Percentiles rank a stretch among this genome's conserved stretches.
Evolutionary conservation across 495 filamentous ascomycete species (phyloP).

Genomic region (Penicillium steckii): DNA sequence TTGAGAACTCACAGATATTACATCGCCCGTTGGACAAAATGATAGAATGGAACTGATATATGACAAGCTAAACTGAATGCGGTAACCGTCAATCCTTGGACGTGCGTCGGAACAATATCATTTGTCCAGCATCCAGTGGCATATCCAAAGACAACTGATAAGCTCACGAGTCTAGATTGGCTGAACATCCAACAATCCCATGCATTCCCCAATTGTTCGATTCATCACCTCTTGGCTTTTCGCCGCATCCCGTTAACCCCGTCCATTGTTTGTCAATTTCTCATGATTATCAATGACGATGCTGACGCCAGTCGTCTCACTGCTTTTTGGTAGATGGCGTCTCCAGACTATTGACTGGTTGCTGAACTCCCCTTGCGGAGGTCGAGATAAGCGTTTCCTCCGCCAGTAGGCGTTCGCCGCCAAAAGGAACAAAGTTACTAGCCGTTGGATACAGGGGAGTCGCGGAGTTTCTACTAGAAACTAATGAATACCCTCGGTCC

Average conservation of each 20-base stretch:
- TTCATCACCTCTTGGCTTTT: constrained; percentile 15
- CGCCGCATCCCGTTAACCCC: not conserved
- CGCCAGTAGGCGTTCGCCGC: constrained; percentile 15
- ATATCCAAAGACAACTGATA: constrained; percentile 10
- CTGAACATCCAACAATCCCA: not conserved
- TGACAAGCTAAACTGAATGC: not conserved
- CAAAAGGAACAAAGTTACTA: not conserved
- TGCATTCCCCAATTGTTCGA: constrained; percentile 4
- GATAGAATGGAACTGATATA: not conserved
- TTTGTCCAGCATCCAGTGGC: too few relatives aligned
- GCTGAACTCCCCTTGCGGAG: constrained; percentile 25
- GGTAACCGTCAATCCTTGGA: not conserved
- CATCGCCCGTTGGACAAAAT: not conserved
- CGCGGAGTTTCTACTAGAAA: too few relatives aligned
- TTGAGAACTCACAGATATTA: not conserved
- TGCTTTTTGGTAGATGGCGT: not conserved
- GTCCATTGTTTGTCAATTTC: not conserved
- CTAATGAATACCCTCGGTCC: not conserved
- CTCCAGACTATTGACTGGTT: constrained; percentile 15
- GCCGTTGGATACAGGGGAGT: not conserved
- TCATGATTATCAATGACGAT: not conserved
- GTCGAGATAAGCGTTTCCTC: constrained; percentile 34
- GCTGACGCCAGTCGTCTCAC: not conserved
- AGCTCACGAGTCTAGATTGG: constrained; percentile 19
- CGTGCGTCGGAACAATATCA: not conserved